Percentiles rank a stretch among this genome's conserved stretches.
Conservation (phyloP, 306 rosid genomes). For the Cicer arietinum region DNA sequence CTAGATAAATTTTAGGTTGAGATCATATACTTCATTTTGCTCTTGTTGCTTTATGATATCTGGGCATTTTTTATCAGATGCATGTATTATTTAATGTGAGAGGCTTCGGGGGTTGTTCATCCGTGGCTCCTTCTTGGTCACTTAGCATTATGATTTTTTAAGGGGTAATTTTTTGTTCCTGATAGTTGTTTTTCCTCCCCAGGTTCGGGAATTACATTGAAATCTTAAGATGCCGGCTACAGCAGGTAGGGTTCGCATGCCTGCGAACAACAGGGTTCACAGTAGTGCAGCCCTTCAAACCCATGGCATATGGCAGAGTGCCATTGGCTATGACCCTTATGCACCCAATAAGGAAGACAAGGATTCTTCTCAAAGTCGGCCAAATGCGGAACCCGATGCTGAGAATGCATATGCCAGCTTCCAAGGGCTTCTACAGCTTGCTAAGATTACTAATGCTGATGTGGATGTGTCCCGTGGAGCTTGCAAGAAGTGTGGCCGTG, state of each 20-base stretch:
- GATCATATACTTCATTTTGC: neutral
- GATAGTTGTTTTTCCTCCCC: neutral
- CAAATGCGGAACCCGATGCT: slow-evolving; percentile 67
- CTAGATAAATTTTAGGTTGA: neutral
- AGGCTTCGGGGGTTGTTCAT: neutral
- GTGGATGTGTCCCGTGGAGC: slow-evolving; percentile 83
- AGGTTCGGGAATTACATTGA: slow-evolving; percentile 40
- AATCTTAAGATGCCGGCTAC: slow-evolving; percentile 87
- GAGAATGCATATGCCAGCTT: slow-evolving; percentile 94
- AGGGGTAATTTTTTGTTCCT: slow-evolving; percentile 2
- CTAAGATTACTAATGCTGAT: slow-evolving; percentile 77
- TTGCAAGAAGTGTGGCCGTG: slow-evolving; percentile 94
- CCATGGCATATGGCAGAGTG: slow-evolving; percentile 98
- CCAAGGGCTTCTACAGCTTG: slow-evolving; percentile 95
- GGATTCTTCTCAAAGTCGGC: slow-evolving; percentile 53
- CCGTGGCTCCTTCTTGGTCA: neutral
- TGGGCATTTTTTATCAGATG: neutral
- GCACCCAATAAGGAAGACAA: slow-evolving; percentile 88
- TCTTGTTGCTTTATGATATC: neutral
- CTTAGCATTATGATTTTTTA: neutral
- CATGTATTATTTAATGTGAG: neutral
- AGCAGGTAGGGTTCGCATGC: slow-evolving; percentile 99
- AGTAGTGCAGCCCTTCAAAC: slow-evolving; percentile 99
- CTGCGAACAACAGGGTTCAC: slow-evolving; percentile 95
- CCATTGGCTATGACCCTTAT: slow-evolving; percentile 91